phyloP scores from a whole-genome alignment of 129 eudicot species.

The sunflower (Helianthus annuus) region DNA sequence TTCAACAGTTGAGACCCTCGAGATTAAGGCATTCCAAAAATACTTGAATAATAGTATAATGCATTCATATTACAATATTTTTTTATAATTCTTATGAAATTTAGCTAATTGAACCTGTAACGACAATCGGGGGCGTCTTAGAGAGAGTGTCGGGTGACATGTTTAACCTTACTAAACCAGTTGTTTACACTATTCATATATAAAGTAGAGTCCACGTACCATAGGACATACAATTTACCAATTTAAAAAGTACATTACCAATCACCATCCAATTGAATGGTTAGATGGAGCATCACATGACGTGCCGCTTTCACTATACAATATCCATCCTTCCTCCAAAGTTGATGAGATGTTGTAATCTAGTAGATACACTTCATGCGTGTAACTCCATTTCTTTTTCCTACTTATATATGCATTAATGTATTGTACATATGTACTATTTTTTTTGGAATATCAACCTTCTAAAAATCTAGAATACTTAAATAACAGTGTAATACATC shows the following conservation, averaged over 20 bases:
- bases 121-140: too few relatives aligned
- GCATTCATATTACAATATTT: too few relatives aligned
- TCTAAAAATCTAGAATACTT: not conserved
- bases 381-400: slow-evolving; percentile 5
- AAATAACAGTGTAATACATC: too few relatives aligned
- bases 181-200: not conserved
- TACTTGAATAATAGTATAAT: too few relatives aligned
- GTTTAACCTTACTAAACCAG: too few relatives aligned
- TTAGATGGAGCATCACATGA: slow-evolving; percentile 17
- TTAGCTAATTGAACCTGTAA: too few relatives aligned
- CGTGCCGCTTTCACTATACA: not conserved
- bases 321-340: slow-evolving; percentile 9
- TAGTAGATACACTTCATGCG: slow-evolving; percentile 9
- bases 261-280: not conserved
- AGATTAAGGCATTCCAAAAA: too few relatives aligned
- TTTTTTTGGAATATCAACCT: not conserved
- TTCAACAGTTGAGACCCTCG: too few relatives aligned
- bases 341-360: slow-evolving; percentile 21
- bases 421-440: not conserved
- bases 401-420: slow-evolving; percentile 14
- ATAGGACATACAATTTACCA: slow-evolving; percentile 1
- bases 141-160: too few relatives aligned
- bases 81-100: too few relatives aligned
- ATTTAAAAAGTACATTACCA: slow-evolving; percentile 6
- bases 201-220: not conserved